Evolutionary conservation across 2,329 filamentous ascomycete genomes (phyloP), one percentile per base, ranked within the genome.

Genomic region (Aspergillus fructus): DNA sequence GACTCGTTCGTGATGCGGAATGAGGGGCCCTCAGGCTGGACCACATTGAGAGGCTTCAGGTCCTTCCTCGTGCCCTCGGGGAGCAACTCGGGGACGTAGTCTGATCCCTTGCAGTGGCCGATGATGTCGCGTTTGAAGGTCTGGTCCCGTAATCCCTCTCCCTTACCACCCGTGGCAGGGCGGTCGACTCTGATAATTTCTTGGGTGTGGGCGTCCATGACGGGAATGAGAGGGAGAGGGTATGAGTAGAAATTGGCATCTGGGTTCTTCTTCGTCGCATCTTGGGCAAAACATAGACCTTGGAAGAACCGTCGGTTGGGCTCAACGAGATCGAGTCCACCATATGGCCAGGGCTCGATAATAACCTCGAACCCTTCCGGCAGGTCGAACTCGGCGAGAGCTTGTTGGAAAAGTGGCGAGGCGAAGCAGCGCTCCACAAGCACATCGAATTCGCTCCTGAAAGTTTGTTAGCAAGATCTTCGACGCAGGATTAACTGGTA

Each of bases 41-140:
- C 80, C 46, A 93, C 85, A 63, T 90, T 84, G 67, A 92, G 82
- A 5, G 89, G 88, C 72, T 90, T 91, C 27, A 86, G 67, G 55
- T 83, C 83, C 43, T 78, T 73, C 12, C 85, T 77, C 6, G 68
- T 71, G 3, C 71, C 71, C 3, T 69, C 63, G 0, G 68, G 62
- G 9, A 86, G 73, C 2, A 87, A 73, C 66, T 79, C 76, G 1
- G 76, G 76, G 1, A 78, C 66, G 61, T 85, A 85, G 60, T 85
- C 83, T 0, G 78, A 77, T 5, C 74, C 68, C 34, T 74, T 74
- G 68, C 81, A 84, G 64, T 85, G 82, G 13, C 76, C 74, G 49
- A 86, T 81, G 19, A 78, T 69, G 68, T 80, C 71, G 64, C 78
- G 58, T 70, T 81, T 66, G 67, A 74, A 63, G 24, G 74, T 67